Evolutionary conservation across 805 yeast genomes (phyloP), one percentile per base, ranked within the genome.

Genomic region (Lipomyces anomalus): DNA sequence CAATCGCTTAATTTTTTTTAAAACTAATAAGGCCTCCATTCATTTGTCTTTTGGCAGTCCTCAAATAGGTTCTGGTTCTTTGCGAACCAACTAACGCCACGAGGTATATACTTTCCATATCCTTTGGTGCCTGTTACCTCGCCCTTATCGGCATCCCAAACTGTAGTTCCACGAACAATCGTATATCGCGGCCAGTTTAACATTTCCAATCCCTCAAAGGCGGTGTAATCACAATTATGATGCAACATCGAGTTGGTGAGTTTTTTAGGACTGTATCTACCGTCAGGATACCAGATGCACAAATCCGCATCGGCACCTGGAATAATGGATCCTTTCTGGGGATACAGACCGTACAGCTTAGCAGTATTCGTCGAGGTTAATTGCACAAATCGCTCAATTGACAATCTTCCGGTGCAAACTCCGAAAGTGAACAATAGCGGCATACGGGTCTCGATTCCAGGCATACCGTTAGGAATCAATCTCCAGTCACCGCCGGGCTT

Each of bases 241-340:
- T 57, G 61, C 29, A 57, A 40, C 52, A 44, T 48, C 20, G 30
- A 42, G 49, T 57, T 57, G 51, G 66, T 68, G 58, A 4, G 71
- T 72, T 53, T 67, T 4, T 61, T 51, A 20, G 47, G 33, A 39
- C 53, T 45, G 60, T 67, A 58, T 38, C 60, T 42, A 16, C 58
- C 63, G 44, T 64, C 59, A 7, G 75, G 74, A 56, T 72, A 69
- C 78, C 78, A 73, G 32, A 73, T 64, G 3, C 68, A 68, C 20
- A 73, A 37, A 52, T 73, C 78, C 3, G 77, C 78, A 60, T 73
- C 78, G 48, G 64, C 61, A 4, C 78, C 78, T 23, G 73, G 69
- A 22, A 66, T 65, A 35, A 73, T 61, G 7, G 69, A 58, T 3
- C 78, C 78, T 50, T 73, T 73, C 42, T 50, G 52, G 36, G 58